These are phyloP conservation scores for Chionographis japonica DNA, from an alignment of 106 monocot genomes.

Conservation along the genomic window DNA sequence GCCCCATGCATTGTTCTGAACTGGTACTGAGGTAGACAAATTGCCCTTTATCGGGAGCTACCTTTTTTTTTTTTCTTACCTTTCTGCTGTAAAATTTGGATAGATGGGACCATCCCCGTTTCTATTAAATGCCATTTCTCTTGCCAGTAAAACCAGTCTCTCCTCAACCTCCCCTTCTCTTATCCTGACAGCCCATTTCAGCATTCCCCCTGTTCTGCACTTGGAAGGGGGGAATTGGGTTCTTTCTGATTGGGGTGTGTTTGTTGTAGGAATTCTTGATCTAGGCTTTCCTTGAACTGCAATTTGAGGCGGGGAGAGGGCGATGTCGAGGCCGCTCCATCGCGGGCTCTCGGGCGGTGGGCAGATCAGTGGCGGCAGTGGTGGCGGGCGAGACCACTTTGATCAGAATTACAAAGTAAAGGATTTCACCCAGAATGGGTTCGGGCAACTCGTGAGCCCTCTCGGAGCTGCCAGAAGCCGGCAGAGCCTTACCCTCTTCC, in stretches of 20 bases:
- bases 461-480: slow-evolving; percentile 12
- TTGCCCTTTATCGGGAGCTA: background rate
- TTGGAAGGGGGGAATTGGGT: background rate
- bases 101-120: background rate
- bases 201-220: background rate
- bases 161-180: too few species aligned
- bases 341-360: slow-evolving; percentile 53
- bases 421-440: slow-evolving; percentile 32
- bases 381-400: slow-evolving; percentile 18
- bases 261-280: background rate
- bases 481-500: slow-evolving; percentile 17
- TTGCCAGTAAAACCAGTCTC: too few species aligned
- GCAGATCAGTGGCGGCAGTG: slow-evolving; percentile 12
- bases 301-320: slow-evolving; percentile 5
- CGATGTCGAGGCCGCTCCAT: slow-evolving; percentile 72
- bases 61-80: background rate
- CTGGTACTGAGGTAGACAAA: background rate
- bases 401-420: slow-evolving; percentile 36
- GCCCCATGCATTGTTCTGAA: background rate
- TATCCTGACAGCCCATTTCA: background rate
- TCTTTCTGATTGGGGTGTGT: background rate
- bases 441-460: slow-evolving; percentile 16
- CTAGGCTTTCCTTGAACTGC: slow-evolving; percentile 2
- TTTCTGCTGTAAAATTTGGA: background rate
- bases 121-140: background rate